Percentiles rank a stretch among this genome's conserved stretches.
Conservation (phyloP, 2,329 filamentous ascomycete species). For the Trichoderma harzianum region DNA sequence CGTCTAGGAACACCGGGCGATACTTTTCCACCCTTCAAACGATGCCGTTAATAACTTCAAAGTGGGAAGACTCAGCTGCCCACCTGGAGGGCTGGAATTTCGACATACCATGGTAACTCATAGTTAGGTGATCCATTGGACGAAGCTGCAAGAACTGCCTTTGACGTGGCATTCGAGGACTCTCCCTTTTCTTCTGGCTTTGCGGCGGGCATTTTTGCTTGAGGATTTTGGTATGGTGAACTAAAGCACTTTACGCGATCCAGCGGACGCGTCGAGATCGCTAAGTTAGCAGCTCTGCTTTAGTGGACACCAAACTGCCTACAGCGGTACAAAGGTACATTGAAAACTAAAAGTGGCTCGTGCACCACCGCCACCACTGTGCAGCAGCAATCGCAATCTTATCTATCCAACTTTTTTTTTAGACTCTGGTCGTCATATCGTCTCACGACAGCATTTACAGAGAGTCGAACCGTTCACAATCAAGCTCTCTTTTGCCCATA, state of each 20-base stretch:
- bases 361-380: slow-evolving; percentile 31
- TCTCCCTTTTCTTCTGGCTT: slow-evolving; percentile 55
- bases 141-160: slow-evolving; percentile 50
- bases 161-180: slow-evolving; percentile 58
- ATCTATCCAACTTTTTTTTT: slow-evolving; percentile 20
- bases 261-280: slow-evolving; percentile 33
- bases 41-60: slow-evolving; percentile 22
- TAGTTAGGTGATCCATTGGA: slow-evolving; percentile 56
- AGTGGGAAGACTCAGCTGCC: slow-evolving; percentile 10
- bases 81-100: not conserved
- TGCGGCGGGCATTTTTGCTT: slow-evolving; percentile 45
- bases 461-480: not conserved
- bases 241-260: slow-evolving; percentile 38
- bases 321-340: not conserved
- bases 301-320: not conserved
- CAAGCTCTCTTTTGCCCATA: not conserved
- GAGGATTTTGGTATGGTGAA: slow-evolving; percentile 13
- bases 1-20: slow-evolving; percentile 88
- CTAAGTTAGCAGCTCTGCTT: not conserved
- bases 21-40: slow-evolving; percentile 91
- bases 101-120: slow-evolving; percentile 71
- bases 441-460: not conserved
- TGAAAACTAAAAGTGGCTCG: slow-evolving; percentile 24
- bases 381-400: slow-evolving; percentile 18
- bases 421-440: not conserved